Evolutionary conservation across 495 filamentous ascomycete species (phyloP), one percentile per base, ranked within the genome.

Genomic region (Penicillium steckii): DNA sequence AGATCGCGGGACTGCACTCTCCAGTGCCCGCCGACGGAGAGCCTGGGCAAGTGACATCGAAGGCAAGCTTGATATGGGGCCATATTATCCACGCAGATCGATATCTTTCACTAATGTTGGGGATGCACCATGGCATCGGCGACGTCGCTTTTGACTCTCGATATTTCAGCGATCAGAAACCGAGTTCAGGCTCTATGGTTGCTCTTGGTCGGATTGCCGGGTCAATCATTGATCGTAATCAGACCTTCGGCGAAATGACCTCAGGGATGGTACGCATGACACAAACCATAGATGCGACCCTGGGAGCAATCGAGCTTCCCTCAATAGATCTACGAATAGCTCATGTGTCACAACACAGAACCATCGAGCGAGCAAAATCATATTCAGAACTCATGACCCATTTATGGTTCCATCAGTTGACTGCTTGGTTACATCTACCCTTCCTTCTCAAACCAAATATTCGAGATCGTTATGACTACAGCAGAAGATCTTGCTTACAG

Each of bases 361-460:
- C 65, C 62, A 66, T 64, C 50, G 41, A 60, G 23, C 48, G 54
- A 26, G 37, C 44, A 13, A 30, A 57, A 13, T 45, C 15, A 10
- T 35, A 37, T 10, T 3, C 13, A 3, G 47, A 53, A 32, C 37
- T 50, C 42, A 42, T 46, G 24, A 37, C 50, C 9, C 26, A 45
- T 22, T 58, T 68, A 44, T 52, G 59, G 41, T 64, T 59, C 15
- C 59, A 68, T 22, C 65, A 64, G 12, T 38, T 76, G 12, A 48
- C 73, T 27, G 52, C 60, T 0, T 75, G 72, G 53, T 62, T 81
- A n/a, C 79, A 82, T 50, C 63, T 82, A 2, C 79, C 79, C 4
- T 77, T 74, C 44, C 73, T 82, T 69, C 57, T 80, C 4, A 71
- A 75, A 44, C 67, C 76, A 3, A 49, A 59, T 12, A 58, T 50